Base-by-base conservation (phyloP, 805 yeast genomes). In the Cyberlindnera misumaiensis region DNA sequence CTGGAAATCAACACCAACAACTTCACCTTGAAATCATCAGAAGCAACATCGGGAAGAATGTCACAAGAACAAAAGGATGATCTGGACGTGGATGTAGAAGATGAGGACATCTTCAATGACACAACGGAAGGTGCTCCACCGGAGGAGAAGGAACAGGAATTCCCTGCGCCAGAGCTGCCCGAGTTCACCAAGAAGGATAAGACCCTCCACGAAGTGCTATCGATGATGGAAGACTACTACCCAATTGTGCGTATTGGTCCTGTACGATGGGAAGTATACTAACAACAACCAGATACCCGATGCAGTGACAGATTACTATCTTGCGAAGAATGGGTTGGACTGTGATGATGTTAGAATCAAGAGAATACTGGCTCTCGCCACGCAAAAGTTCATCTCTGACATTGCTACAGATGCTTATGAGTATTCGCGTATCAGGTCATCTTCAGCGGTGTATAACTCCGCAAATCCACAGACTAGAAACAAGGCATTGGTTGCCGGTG, bases 371-470 rank as follows among this genome's bases (percentile, higher is more conserved):
- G 97, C 97, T 0, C 67, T 93, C 40, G 97, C 98, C 1, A 93
- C 98, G 0, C 98, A 94, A 55, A 93, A 93, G 56, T 93, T 93
- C 58, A 74, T 93, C 20, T 78, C 89, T 44, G 98, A 93, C 58
- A 80, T 93, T 24, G 96, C 98, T 2, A 86, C 88, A 12, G 97
- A 93, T 56, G 97, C 98, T 0, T 93, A 87, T 57, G 98, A 93
- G 58, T 89, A 87, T 56, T 84, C 96, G 8, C 69, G 97, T 44
- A 93, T 93, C 48, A 73, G 97, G 45, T 85, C 93, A n/a, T 69
- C 85, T 4, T 77, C 87, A 11, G 78, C 96, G 0, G 94, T 89
- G n/a, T 80, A 84, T 52, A 80, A 82, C 51, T 77, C 95, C 4
- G 71, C 84, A 32, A 86, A 86, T 54, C 95, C 96, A 7, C 95